Evolutionary conservation across 805 yeast genomes (phyloP).

Genomic region (Debaryomyces prosopidis): DNA sequence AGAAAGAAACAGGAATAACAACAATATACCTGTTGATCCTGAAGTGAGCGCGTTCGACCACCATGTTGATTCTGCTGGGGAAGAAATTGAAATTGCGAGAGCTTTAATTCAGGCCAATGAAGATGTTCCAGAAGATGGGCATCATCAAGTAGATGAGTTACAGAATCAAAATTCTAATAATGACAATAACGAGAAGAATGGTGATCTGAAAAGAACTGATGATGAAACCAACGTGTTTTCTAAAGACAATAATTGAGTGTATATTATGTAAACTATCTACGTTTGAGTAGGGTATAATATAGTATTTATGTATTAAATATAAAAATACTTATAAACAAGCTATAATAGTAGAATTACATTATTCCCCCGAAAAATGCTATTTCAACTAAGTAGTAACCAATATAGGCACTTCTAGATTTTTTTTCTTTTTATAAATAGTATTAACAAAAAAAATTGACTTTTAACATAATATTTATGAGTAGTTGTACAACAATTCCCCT

Average conservation of each 20-base stretch:
- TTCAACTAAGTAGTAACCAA: too few relatives aligned
- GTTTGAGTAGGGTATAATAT: background rate
- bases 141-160: background rate
- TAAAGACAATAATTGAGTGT: conserved; percentile 10
- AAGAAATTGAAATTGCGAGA: conserved; percentile 64
- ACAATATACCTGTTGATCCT: conserved; percentile 57
- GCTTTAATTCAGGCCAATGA: conserved; percentile 64
- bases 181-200: conserved; percentile 5
- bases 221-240: conserved; percentile 22
- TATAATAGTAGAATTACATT: background rate
- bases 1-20: conserved; percentile 15
- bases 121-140: conserved; percentile 20
- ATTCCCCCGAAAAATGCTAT: conserved; percentile 5
- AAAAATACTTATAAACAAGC: background rate
- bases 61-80: conserved; percentile 43
- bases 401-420: background rate
- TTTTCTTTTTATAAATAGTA: conserved; percentile 1
- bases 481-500: conserved; percentile 6
- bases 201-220: conserved; percentile 5
- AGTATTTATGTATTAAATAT: too few relatives aligned
- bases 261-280: conserved; percentile 2
- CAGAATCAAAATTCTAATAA: conserved; percentile 3
- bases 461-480: background rate
- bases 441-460: too few relatives aligned
- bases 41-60: conserved; percentile 52